Percentiles rank a stretch among this genome's conserved stretches.
Evolutionary conservation across 2,329 filamentous ascomycete species (phyloP).

Genomic region (Pseudogymnoascus pannorum): DNA sequence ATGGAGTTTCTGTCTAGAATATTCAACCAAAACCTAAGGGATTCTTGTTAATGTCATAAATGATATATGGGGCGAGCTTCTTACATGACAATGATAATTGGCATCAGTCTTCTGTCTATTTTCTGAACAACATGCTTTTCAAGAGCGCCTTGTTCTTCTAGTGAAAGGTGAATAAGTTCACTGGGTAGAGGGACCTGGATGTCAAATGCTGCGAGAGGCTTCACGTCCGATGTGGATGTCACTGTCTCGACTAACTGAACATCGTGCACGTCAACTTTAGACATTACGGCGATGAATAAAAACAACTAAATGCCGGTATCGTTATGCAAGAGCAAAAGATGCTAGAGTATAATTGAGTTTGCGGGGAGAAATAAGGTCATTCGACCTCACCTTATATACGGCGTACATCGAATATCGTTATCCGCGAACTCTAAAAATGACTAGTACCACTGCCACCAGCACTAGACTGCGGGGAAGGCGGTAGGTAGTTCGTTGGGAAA

Average conservation of each 20-base stretch:
- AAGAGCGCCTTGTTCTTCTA: neutral
- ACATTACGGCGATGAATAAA: neutral
- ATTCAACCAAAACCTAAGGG: slow-evolving; percentile 12
- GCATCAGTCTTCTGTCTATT: slow-evolving; percentile 3
- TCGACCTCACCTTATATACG: neutral
- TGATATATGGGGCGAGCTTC: neutral
- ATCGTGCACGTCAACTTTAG: neutral
- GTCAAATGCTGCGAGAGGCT: neutral
- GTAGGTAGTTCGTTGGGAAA: neutral
- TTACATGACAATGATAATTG: slow-evolving; percentile 9
- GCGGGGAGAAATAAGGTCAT: neutral
- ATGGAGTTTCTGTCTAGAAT: slow-evolving; percentile 13
- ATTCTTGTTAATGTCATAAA: neutral
- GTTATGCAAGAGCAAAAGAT: neutral
- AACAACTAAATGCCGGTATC: neutral
- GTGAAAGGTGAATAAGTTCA: slow-evolving; percentile 7
- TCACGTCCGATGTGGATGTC: neutral
- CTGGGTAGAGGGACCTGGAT: neutral
- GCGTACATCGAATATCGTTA: neutral
- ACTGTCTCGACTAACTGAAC: neutral
- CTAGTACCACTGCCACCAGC: neutral
- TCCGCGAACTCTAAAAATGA: neutral
- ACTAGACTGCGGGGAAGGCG: neutral
- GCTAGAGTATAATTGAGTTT: neutral
- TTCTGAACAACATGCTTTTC: slow-evolving; percentile 6